A percentile compares a stretch with the other conserved stretches of the same genome.
Conservation (phyloP, 179 eudicot species). For the Heliamphora pulchella region DNA sequence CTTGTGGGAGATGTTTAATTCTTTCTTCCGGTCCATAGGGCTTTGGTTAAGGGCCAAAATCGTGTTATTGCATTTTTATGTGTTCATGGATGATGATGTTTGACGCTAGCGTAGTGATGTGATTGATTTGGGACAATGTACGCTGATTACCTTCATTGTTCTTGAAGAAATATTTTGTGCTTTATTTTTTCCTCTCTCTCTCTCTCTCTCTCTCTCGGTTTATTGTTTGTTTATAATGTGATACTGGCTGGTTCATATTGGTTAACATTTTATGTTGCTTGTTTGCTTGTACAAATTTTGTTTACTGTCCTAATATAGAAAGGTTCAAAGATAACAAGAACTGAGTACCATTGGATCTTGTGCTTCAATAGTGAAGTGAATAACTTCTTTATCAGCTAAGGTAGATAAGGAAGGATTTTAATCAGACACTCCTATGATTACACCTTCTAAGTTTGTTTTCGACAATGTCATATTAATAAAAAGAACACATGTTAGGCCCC, state of each 20-base stretch:
- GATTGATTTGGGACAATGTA: background rate
- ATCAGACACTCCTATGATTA: background rate
- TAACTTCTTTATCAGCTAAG: background rate
- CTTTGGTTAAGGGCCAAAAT: background rate
- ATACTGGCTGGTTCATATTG: background rate
- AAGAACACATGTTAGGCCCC: background rate
- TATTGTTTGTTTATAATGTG: background rate
- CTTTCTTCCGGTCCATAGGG: background rate
- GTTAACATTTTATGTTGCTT: no score
- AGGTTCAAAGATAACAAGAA: background rate
- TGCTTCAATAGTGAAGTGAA: background rate
- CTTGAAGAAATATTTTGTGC: background rate
- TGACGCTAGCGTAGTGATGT: background rate
- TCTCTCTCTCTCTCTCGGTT: background rate
- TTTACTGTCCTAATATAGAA: background rate
- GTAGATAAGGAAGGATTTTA: background rate
- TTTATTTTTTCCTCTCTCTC: background rate
- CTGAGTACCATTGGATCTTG: background rate
- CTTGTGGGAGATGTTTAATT: background rate
- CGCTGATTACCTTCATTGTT: background rate
- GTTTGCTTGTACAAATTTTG: no score
- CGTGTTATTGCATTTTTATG: background rate
- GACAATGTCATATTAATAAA: background rate
- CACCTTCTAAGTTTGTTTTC: conserved; percentile 9
- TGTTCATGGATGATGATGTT: background rate